Conservation (phyloP, 2,329 filamentous ascomycete species). For the Paecilomyces fulvus region DNA sequence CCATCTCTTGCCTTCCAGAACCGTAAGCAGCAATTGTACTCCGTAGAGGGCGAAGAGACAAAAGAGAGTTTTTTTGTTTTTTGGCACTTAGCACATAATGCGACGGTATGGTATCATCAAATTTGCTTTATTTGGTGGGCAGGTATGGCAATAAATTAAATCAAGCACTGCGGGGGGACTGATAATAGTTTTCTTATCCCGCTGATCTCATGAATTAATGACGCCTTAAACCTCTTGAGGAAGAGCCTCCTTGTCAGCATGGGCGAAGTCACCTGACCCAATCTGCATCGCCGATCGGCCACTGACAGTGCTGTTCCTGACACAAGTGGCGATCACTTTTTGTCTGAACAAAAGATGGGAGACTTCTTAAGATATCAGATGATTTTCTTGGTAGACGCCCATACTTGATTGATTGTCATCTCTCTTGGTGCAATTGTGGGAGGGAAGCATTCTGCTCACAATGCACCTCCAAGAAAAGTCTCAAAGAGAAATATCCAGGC, state of each 20-base stretch:
- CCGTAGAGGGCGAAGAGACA: neutral
- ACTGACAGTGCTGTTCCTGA: neutral
- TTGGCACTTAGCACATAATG: neutral
- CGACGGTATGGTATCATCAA: neutral
- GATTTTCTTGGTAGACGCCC: no score
- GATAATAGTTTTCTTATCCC: neutral
- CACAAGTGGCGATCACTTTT: neutral
- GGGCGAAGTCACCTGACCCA: neutral
- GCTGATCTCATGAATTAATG: neutral
- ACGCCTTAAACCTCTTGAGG: neutral
- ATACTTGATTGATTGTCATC: no score
- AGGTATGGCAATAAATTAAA: neutral
- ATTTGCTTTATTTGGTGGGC: neutral
- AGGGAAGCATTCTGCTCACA: no score
- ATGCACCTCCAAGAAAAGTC: no score
- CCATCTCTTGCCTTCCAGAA: constrained; percentile 28
- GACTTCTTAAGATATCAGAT: no score
- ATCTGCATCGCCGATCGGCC: neutral
- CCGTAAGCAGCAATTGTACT: neutral
- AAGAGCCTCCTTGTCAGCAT: neutral
- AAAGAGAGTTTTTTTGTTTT: neutral
- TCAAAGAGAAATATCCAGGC: no score
- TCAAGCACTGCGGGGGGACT: neutral
- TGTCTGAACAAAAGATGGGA: no score
- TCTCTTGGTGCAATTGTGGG: no score